Evolutionary conservation across 2,329 filamentous ascomycete genomes (phyloP), one percentile per base, ranked within the genome.

Genomic region (Thielaviopsis euricoi): DNA sequence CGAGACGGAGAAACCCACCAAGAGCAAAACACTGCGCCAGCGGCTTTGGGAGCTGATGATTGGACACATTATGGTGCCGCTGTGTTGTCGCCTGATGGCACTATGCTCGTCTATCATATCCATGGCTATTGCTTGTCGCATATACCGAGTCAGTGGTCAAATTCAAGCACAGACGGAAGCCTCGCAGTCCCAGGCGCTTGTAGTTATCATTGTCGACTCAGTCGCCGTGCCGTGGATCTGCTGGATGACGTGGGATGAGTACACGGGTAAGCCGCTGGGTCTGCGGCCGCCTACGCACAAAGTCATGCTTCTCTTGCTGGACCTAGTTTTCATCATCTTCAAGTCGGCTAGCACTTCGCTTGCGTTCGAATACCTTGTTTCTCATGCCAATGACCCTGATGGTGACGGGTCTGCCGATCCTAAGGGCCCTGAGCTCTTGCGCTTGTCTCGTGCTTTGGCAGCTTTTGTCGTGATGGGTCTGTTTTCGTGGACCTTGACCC

Each of bases 231-330:
- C 91, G 2, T 98, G 97, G 71, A 85, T 94, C 58, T 73, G 87
- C 53, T 97, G 95, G 71, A 93, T 97, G 73, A 94, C 90, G 23
- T 95, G 85, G 73, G 93, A 98, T 67, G 93, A 98, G 72, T 97
- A 96, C 71, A 93, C 88, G 5, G 88, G 89, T 29, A 94, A 94
- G 68, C 93, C 94, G 22, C 75, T 98, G 21, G 93, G 93, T 1
- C 74, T 98, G 61, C 86, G 94, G 50, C 84, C 83, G 6, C 83
- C 89, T 10, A 83, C 83, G 58, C 85, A 88, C 53, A 98, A 98
- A 69, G 86, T 95, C 63, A 82, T 87, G 15, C 80, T 98, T 54
- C 87, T 97, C 61, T 81, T 98, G 57, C 79, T 95, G 59, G 93
- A 98, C 70, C 77, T 98, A 3, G 84, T 96, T 66, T 98, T 98